These are phyloP conservation scores for Pyrenochaeta sp. DNA, from an alignment of 2,329 filamentous ascomycete species.

Conservation along the genomic window DNA sequence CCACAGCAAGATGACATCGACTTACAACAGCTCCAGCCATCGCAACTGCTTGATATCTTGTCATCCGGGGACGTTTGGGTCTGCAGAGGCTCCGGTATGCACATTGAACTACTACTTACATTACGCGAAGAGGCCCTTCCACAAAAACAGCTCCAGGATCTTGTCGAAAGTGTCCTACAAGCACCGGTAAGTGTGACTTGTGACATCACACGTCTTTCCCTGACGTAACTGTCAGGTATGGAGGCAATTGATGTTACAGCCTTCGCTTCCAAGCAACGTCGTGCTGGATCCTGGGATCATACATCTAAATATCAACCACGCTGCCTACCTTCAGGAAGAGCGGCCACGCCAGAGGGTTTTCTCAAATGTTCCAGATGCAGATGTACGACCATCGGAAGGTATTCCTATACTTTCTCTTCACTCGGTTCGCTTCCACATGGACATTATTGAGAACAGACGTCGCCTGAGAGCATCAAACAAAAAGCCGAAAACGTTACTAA, in stretches of 20 bases:
- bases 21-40: conserved; percentile 26
- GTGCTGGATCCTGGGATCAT: conserved; percentile 14
- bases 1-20: conserved; percentile 35
- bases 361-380: conserved; percentile 31
- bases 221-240: conserved; percentile 39
- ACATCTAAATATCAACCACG: conserved; percentile 32
- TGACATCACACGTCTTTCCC: not conserved
- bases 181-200: conserved; percentile 36
- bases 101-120: conserved; percentile 37
- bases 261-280: conserved; percentile 21
- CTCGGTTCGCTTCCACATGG: conserved; percentile 37
- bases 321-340: conserved; percentile 2
- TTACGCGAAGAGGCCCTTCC: conserved; percentile 34
- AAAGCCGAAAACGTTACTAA: conserved; percentile 2
- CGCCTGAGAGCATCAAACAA: conserved; percentile 13
- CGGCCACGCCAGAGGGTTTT: conserved; percentile 31
- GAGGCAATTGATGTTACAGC: conserved; percentile 42
- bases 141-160: conserved; percentile 21
- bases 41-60: conserved; percentile 26
- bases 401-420: conserved; percentile 34
- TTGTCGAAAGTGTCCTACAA: conserved; percentile 34
- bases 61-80: conserved; percentile 44
- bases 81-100: conserved; percentile 42
- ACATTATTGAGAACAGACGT: conserved; percentile 25
- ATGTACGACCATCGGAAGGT: conserved; percentile 42